Conservation (phyloP, 805 yeast genomes). For the Brettanomyces naardenensis region DNA sequence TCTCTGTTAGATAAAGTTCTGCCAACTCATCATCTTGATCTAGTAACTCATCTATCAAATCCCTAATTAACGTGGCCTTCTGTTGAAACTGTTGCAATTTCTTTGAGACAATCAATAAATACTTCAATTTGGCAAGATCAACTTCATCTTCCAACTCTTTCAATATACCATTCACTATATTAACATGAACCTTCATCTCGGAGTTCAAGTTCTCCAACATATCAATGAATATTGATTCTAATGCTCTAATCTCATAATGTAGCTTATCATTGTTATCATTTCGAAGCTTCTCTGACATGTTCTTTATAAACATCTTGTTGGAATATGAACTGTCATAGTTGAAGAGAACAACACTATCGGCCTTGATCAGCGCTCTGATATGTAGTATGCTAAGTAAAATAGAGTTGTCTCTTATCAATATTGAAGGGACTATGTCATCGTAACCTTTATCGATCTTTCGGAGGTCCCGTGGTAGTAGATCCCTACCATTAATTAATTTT, state of each 20-base stretch:
- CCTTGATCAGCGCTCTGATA: constrained; percentile 43
- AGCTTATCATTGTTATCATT: constrained; percentile 31
- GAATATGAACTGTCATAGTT: constrained; percentile 38
- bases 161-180: constrained; percentile 66
- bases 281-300: constrained; percentile 31
- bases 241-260: constrained; percentile 86
- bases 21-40: constrained; percentile 86
- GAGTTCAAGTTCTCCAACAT: constrained; percentile 72
- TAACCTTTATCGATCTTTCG: constrained; percentile 41
- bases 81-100: constrained; percentile 77
- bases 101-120: constrained; percentile 76
- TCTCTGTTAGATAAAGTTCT: constrained; percentile 71
- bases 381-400: constrained; percentile 41
- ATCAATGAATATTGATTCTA: constrained; percentile 79
- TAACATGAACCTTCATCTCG: constrained; percentile 80
- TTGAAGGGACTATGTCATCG: constrained; percentile 50
- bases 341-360: constrained; percentile 46
- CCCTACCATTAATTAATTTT: constrained; percentile 36
- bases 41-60: constrained; percentile 74
- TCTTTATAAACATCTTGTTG: constrained; percentile 35
- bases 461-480: constrained; percentile 44
- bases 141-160: constrained; percentile 75
- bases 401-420: constrained; percentile 38
- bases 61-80: constrained; percentile 74
- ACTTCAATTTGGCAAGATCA: constrained; percentile 70